Percentiles rank a stretch among this genome's conserved stretches.
These are phyloP conservation scores for Ananas comosus DNA, from an alignment of 176 grass and related monocot species.

Conservation along the genomic window DNA sequence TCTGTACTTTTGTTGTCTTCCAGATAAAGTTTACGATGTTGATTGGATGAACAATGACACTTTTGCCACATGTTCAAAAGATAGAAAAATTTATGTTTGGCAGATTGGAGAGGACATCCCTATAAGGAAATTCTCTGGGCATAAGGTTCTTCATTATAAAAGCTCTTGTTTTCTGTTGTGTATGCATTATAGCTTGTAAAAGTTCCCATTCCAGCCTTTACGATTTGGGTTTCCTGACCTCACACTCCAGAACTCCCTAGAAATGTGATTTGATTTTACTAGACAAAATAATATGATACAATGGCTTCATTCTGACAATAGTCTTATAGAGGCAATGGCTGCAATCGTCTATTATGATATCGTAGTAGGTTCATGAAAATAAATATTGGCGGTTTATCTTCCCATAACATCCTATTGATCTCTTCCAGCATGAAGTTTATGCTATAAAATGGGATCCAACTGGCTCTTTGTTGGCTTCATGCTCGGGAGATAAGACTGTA, in stretches of 20 bases:
- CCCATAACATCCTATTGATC: background rate
- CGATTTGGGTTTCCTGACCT: background rate
- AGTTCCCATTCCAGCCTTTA: background rate
- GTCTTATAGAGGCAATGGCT: too few species aligned
- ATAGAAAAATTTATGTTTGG: conserved; percentile 93
- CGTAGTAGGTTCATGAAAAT: background rate
- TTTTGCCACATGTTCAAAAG: conserved; percentile 95
- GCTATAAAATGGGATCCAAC: conserved; percentile 99
- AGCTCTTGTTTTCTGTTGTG: background rate
- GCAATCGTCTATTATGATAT: too few species aligned
- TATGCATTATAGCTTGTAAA: background rate
- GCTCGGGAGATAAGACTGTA: conserved; percentile 84
- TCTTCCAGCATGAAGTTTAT: conserved; percentile 86
- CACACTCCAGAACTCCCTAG: too few species aligned
- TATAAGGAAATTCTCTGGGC: conserved; percentile 68
- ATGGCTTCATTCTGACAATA: too few species aligned
- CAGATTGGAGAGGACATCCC: conserved; percentile 72
- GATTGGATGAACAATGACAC: conserved; percentile 96
- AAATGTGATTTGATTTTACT: too few species aligned
- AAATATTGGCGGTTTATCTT: background rate
- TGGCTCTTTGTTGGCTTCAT: conserved; percentile 87
- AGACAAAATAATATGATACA: too few species aligned
- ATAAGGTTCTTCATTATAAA: conserved; percentile 39
- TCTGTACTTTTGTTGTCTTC: conserved; percentile 17
- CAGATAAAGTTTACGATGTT: conserved; percentile 88